phyloP scores from a whole-genome alignment of 805 yeast genomes.

The Debaryomyces castellii region DNA sequence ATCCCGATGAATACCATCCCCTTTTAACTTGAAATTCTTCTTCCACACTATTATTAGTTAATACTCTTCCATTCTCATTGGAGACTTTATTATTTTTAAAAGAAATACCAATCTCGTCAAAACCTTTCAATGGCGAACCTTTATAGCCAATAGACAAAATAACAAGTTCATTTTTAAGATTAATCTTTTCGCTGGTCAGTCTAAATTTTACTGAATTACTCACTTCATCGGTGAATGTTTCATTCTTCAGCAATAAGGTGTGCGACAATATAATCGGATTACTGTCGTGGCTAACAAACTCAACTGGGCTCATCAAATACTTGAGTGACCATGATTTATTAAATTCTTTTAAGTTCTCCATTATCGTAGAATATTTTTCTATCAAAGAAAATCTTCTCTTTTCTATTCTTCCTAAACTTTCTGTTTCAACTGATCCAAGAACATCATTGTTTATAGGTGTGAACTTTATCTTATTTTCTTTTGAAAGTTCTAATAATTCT shows the following conservation, averaged over 20 bases:
- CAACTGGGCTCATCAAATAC: constrained; percentile 66
- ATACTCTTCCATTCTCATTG: constrained; percentile 36
- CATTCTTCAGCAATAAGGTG: constrained; percentile 51
- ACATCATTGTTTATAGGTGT: constrained; percentile 33
- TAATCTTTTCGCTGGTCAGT: constrained; percentile 33
- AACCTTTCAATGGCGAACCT: constrained; percentile 63
- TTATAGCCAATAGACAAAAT: constrained; percentile 83
- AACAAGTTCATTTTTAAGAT: constrained; percentile 58
- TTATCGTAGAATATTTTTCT: constrained; percentile 41
- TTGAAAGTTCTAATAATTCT: constrained; percentile 66
- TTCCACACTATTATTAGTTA: constrained; percentile 16
- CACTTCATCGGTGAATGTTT: constrained; percentile 37
- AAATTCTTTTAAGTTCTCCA: background rate
- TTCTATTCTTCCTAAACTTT: constrained; percentile 47
- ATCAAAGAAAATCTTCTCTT: constrained; percentile 68
- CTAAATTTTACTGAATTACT: constrained; percentile 30
- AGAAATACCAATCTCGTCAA: constrained; percentile 37
- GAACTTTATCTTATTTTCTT: constrained; percentile 48
- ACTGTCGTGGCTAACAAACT: constrained; percentile 39
- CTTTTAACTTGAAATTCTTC: constrained; percentile 19
- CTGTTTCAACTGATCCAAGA: constrained; percentile 23
- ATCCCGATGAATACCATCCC: constrained; percentile 80
- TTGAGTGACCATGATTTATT: constrained; percentile 60
- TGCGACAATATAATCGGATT: constrained; percentile 40
- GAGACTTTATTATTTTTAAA: constrained; percentile 30